Percentiles rank a stretch among this genome's conserved stretches.
Conservation (phyloP, 176 grass and related monocot genomes). For the Eleusine indica region DNA sequence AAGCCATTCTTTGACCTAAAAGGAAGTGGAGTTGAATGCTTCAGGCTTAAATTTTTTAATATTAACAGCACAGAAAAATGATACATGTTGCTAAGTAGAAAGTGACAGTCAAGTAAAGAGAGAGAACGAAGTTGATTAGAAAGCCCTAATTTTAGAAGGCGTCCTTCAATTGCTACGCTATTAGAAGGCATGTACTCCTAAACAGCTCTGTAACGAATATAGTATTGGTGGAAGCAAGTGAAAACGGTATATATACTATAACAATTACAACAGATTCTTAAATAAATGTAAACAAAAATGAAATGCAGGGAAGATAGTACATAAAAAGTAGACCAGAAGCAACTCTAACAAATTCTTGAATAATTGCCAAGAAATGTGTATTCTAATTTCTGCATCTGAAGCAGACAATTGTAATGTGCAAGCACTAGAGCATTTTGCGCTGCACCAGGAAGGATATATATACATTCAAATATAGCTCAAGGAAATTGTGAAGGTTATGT, state of each 20-base stretch:
- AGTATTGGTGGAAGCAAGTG: conserved; percentile 29
- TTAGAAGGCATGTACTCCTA: not conserved
- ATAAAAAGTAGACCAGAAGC: not conserved
- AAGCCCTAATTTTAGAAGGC: not conserved
- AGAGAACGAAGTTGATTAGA: not conserved
- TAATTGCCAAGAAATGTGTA: not conserved
- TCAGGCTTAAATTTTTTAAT: conserved; percentile 19
- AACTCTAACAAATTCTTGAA: not conserved
- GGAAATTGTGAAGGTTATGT: not conserved
- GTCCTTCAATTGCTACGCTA: not conserved
- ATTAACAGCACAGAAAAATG: not conserved
- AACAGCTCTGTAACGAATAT: conserved; percentile 4
- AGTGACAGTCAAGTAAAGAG: not conserved
- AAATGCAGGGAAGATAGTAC: not conserved
- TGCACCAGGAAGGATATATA: conserved; percentile 25
- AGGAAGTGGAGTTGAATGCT: conserved; percentile 6
- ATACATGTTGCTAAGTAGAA: not conserved
- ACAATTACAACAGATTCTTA: not conserved
- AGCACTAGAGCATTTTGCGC: not conserved
- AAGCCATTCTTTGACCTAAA: conserved; percentile 93
- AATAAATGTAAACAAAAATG: not conserved
- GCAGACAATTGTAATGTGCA: not conserved
- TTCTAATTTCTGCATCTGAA: not conserved
- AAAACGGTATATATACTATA: not conserved
- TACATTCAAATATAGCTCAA: not conserved